A percentile compares a stretch with the other conserved stretches of the same genome.
Conservation (phyloP, 495 filamentous ascomycete genomes). For the Neurospora terricola region DNA sequence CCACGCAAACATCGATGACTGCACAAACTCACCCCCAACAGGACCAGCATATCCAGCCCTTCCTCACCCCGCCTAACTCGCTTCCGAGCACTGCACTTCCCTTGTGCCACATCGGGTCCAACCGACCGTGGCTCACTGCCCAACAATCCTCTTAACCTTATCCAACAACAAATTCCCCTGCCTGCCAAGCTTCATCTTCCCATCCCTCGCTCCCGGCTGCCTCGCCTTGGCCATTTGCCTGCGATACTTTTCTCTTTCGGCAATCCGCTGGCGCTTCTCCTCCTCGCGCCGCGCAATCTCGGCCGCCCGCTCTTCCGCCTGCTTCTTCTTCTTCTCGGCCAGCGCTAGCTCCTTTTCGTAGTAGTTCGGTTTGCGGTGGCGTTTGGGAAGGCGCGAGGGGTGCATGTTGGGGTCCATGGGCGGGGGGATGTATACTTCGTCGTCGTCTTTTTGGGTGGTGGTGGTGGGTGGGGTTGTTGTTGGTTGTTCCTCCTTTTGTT, state of each 20-base stretch:
- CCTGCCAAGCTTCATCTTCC: slow-evolving; percentile 72
- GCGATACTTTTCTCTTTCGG: slow-evolving; percentile 52
- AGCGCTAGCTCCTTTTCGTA: slow-evolving; percentile 67
- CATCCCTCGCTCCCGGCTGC: slow-evolving; percentile 56
- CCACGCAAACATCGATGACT: neutral
- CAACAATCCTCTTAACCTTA: slow-evolving; percentile 67
- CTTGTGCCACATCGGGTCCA: neutral
- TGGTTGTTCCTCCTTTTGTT: neutral
- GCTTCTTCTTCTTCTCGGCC: slow-evolving; percentile 55
- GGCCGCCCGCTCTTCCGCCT: slow-evolving; percentile 49
- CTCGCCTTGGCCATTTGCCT: slow-evolving; percentile 69
- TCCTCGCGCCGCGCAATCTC: slow-evolving; percentile 45
- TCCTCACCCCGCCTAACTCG: neutral
- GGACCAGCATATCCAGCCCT: neutral
- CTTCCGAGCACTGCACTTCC: neutral
- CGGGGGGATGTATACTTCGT: neutral
- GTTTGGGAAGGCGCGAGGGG: slow-evolving; percentile 7
- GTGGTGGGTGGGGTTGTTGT: neutral
- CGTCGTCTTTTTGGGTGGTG: neutral
- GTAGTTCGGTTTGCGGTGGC: slow-evolving; percentile 43
- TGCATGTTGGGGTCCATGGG: slow-evolving; percentile 3
- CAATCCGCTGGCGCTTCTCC: slow-evolving; percentile 45
- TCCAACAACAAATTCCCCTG: slow-evolving; percentile 78
- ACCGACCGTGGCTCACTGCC: slow-evolving; percentile 5
- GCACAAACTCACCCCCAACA: neutral